phyloP scores from a whole-genome alignment of 257 asterid species.

The Gynochthodes officinalis region DNA sequence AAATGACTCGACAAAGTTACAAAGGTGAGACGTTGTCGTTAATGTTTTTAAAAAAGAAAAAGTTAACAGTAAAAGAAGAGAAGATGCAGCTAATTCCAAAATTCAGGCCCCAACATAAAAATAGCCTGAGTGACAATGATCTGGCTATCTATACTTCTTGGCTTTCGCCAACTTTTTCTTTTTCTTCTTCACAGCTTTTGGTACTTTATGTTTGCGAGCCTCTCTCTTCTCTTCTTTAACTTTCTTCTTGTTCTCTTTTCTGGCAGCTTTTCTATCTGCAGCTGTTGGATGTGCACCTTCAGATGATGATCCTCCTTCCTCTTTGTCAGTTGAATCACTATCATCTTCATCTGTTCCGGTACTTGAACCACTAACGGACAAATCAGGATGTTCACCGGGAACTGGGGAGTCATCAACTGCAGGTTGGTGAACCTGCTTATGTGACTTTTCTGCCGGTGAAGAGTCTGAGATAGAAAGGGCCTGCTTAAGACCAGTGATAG shows the following conservation, averaged over 20 bases:
- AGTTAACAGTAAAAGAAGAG: no score
- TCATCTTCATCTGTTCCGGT: conserved; percentile 44
- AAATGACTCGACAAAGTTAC: no score
- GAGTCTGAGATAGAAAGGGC: conserved; percentile 47
- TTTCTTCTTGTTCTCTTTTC: conserved; percentile 91
- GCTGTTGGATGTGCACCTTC: conserved; percentile 42
- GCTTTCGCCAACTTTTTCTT: conserved; percentile 89
- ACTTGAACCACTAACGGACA: conserved; percentile 32
- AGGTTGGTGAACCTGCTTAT: conserved; percentile 19
- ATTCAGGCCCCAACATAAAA: neutral
- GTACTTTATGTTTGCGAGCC: conserved; percentile 70
- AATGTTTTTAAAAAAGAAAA: no score
- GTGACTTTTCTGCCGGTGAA: conserved; percentile 36
- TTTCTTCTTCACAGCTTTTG: conserved; percentile 80
- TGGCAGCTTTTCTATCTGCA: conserved; percentile 60
- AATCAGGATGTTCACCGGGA: conserved; percentile 6
- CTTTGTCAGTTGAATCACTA: conserved; percentile 35
- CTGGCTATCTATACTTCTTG: conserved; percentile 59
- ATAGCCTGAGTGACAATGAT: neutral
- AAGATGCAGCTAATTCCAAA: no score
- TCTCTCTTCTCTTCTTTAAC: conserved; percentile 94
- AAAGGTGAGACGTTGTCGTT: no score
- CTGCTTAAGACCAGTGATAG: conserved; percentile 84
- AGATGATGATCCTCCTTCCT: conserved; percentile 39
- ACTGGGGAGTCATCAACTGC: conserved; percentile 12